These are phyloP conservation scores for Penicillium lagena DNA, from an alignment of 495 filamentous ascomycete genomes.

Conservation along the genomic window DNA sequence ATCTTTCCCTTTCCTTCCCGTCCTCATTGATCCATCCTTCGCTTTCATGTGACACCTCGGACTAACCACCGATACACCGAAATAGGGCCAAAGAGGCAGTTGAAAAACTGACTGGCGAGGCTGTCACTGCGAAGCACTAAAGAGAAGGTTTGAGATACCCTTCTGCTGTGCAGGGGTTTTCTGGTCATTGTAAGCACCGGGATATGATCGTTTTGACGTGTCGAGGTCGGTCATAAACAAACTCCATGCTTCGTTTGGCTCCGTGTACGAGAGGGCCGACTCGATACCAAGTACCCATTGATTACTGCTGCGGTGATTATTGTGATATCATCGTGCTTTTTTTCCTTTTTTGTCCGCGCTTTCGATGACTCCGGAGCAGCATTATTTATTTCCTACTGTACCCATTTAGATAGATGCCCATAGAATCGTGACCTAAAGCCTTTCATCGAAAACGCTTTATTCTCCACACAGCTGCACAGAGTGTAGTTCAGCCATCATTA, in stretches of 20 bases:
- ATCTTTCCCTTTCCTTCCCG: constrained; percentile 1
- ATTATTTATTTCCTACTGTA: background rate
- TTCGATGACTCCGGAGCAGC: background rate
- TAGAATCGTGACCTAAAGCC: no score
- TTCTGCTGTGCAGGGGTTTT: constrained; percentile 27
- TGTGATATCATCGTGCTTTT: constrained; percentile 3
- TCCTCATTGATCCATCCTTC: constrained; percentile 6
- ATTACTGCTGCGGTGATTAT: constrained; percentile 8
- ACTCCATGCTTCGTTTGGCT: constrained; percentile 6
- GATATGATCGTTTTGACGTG: constrained; percentile 3
- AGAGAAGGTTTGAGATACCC: constrained; percentile 47
- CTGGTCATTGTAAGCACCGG: constrained; percentile 2
- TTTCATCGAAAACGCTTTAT: no score
- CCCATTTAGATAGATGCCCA: background rate
- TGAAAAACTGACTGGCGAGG: constrained; percentile 91
- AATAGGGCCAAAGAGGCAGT: constrained; percentile 92
- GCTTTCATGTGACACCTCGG: constrained; percentile 20
- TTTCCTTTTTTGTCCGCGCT: background rate
- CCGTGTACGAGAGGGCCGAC: constrained; percentile 2
- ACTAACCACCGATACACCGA: constrained; percentile 29
- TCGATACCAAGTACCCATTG: constrained; percentile 17
- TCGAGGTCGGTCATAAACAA: background rate
- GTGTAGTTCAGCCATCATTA: no score
- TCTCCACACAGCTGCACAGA: no score
- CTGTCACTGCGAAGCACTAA: constrained; percentile 96